phyloP scores from a whole-genome alignment of 768 basidiomycete genomes.

The Lactarius hengduanensis region DNA sequence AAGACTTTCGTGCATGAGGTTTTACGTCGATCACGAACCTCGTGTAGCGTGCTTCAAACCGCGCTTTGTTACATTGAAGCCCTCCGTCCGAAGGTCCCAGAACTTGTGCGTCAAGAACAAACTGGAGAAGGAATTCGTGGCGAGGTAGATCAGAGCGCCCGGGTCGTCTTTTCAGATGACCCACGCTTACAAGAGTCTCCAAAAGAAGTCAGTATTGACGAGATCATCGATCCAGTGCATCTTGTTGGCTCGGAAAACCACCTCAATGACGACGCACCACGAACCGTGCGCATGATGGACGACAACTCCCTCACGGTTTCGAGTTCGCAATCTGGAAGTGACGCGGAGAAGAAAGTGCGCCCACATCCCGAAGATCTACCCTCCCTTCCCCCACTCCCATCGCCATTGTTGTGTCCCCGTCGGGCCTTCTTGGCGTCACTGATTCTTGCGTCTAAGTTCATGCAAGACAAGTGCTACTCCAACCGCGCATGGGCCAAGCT shows the following conservation, averaged over 20 bases:
- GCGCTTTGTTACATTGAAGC: conserved; percentile 88
- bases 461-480: conserved; percentile 91
- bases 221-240: conserved; percentile 19
- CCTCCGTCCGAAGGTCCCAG: conserved; percentile 67
- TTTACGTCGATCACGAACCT: conserved; percentile 80
- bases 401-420: conserved; percentile 83
- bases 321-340: conserved; percentile 9
- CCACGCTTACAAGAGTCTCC: conserved; percentile 36
- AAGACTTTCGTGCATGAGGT: conserved; percentile 87
- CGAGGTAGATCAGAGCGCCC: conserved; percentile 44
- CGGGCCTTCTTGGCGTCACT: conserved; percentile 85
- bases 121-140: conserved; percentile 42
- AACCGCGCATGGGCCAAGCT: conserved; percentile 95
- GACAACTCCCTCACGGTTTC: conserved; percentile 14
- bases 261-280: conserved; percentile 10
- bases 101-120: conserved; percentile 54
- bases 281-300: conserved; percentile 24
- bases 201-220: conserved; percentile 36
- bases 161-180: conserved; percentile 44
- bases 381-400: conserved; percentile 54
- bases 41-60: conserved; percentile 79
- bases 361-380: conserved; percentile 32
- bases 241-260: conserved; percentile 15
- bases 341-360: conserved; percentile 26
- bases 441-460: conserved; percentile 88